Base-by-base conservation (phyloP, 73 alveolate species). In the Blepharisma japonicum region DNA sequence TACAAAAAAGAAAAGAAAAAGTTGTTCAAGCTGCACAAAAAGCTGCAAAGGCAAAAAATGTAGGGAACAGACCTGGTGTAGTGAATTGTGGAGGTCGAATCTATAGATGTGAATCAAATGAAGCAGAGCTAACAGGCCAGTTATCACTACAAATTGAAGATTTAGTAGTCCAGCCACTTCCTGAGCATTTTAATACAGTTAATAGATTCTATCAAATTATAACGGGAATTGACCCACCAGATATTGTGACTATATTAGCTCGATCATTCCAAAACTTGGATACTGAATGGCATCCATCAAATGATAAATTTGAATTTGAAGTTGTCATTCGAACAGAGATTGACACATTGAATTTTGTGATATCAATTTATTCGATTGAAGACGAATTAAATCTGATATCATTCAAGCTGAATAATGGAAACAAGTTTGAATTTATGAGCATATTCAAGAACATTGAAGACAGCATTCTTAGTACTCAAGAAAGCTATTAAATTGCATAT, bases 21-120 rank as follows among this genome's bases (percentile, higher is more conserved):
- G 55, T 86, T 23, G 81, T 74, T 8, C 55, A 50, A n/a, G 89
- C 80, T 5, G 83, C 79, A 21, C 86, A 81, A 49, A 55, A 61
- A 6, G 77, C 77, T 68, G 54, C 83, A 42, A 45, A 61, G 54
- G 78, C 77, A 55, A 83, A 81, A 67, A 87, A 85, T 55, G 39
- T 78, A 68, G 80, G 78, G 6, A 78, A 48, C 32, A 68, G 79
- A 55, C 20, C 42, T 68, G 45, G 55, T 32, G 77, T 7, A n/a
- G 74, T 25, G 1, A 53, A 45, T 68, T 0, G 51, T 25, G 38
- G 79, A 11, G 21, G 55, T 5, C 47, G 47, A 46, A 55, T 45
- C 4, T 68, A 68, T 68, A 68, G 78, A 47, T 54, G 80, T 7
- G 81, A 79, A 11, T 18, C 68, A 56, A 6, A 76, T 76, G 27